phyloP scores from a whole-genome alignment of 2,329 filamentous ascomycete species.

The Stromatinia cepivora region DNA sequence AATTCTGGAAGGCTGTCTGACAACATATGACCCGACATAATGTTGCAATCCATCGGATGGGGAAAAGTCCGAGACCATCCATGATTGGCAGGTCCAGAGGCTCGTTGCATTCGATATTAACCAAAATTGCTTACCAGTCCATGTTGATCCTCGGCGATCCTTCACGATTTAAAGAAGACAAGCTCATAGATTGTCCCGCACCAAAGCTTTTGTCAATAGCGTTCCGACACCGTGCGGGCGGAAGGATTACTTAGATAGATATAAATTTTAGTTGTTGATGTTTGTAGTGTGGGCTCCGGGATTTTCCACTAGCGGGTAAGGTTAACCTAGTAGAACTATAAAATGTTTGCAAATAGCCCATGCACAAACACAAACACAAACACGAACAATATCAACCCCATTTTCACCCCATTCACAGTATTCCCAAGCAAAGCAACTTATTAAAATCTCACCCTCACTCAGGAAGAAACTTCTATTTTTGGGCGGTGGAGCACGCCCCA shows the following conservation, averaged over 20 bases:
- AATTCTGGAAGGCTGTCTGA: conserved; percentile 5
- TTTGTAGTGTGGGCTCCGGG: neutral
- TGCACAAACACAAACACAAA: neutral
- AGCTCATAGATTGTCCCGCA: neutral
- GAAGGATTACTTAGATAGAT: neutral
- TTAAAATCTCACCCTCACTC: neutral
- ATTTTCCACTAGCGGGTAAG: neutral
- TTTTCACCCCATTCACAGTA: neutral
- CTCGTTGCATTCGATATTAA: neutral
- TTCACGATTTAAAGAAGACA: neutral
- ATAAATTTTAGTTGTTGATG: neutral
- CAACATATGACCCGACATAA: neutral
- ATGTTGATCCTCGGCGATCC: neutral
- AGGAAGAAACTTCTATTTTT: neutral
- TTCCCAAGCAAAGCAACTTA: neutral
- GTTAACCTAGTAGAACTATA: too few relatives aligned
- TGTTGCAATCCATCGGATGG: neutral
- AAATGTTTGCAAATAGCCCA: neutral
- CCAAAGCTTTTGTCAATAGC: neutral
- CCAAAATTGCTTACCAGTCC: neutral
- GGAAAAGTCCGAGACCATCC: neutral
- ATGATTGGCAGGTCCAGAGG: neutral
- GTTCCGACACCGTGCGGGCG: neutral
- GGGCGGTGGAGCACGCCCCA: neutral
- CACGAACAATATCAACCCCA: neutral